Conservation (phyloP, 2,329 filamentous ascomycete genomes). For the Fusarium bulbicola region DNA sequence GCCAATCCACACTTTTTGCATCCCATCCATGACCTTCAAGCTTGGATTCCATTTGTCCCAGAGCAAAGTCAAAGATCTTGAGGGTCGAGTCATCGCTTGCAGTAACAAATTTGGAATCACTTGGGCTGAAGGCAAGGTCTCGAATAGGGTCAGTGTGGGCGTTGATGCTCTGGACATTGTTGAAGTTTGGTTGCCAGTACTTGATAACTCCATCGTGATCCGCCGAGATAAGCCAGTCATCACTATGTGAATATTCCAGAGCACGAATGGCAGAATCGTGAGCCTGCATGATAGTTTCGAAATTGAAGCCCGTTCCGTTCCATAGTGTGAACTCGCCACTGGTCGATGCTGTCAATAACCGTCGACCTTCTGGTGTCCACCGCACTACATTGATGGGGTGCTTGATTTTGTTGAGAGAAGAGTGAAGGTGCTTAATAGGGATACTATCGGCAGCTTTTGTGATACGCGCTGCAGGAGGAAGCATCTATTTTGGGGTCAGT, state of each 20-base stretch:
- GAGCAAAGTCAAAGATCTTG: constrained; percentile 96
- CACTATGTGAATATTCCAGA: constrained; percentile 89
- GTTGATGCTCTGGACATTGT: constrained; percentile 95
- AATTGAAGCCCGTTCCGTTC: constrained; percentile 99
- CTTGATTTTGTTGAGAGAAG: constrained; percentile 98
- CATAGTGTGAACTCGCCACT: constrained; percentile 98
- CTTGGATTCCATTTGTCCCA: constrained; percentile 82
- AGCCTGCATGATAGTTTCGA: constrained; percentile 98
- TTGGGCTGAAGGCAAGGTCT: constrained; percentile 92
- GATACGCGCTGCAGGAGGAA: constrained; percentile 81
- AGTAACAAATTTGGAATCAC: constrained; percentile 94
- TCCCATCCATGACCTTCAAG: constrained; percentile 98
- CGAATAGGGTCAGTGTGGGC: constrained; percentile 90
- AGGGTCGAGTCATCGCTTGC: constrained; percentile 92
- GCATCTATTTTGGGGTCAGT: constrained; percentile 67
- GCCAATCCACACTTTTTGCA: constrained; percentile 96
- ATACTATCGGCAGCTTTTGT: constrained; percentile 84
- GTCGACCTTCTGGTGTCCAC: constrained; percentile 95
- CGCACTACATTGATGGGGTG: constrained; percentile 96
- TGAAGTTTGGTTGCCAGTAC: constrained; percentile 99
- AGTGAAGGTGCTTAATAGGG: constrained; percentile 94
- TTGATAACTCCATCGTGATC: constrained; percentile 96
- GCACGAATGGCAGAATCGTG: constrained; percentile 89
- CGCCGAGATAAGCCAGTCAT: constrained; percentile 96
- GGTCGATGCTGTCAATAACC: constrained; percentile 90